Evolutionary conservation across 192 early-diverging fungal genomes (phyloP).

Genomic region (Geranomyces variabilis): DNA sequence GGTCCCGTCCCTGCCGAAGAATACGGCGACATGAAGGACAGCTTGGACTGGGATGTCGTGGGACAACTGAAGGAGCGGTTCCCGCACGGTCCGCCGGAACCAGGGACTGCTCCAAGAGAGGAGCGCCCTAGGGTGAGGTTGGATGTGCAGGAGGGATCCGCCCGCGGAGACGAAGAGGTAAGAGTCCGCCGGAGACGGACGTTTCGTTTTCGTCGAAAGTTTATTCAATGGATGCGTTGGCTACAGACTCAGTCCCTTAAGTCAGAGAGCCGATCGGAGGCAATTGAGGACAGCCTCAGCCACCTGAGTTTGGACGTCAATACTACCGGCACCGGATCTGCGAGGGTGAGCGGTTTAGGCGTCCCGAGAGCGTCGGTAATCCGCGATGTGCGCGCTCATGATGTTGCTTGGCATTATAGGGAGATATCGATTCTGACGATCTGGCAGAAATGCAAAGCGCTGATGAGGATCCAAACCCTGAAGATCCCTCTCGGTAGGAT

Average conservation of each 20-base stretch:
- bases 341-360: slow-evolving; percentile 51
- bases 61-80: slow-evolving; percentile 48
- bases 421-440: slow-evolving; percentile 3
- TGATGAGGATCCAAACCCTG: neutral
- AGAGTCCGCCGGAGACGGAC: neutral
- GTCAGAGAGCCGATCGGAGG: slow-evolving; percentile 16
- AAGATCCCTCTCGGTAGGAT: neutral
- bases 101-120: slow-evolving; percentile 12
- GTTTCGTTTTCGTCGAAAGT: neutral
- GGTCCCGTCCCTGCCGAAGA: slow-evolving; percentile 49
- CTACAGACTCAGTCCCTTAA: slow-evolving; percentile 5
- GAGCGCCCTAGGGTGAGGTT: slow-evolving; percentile 20
- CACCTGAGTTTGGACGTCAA: slow-evolving; percentile 78
- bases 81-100: slow-evolving; percentile 41
- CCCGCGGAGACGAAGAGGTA: slow-evolving; percentile 32
- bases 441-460: neutral
- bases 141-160: slow-evolving; percentile 33
- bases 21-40: slow-evolving; percentile 64
- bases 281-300: slow-evolving; percentile 62
- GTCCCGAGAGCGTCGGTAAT: neutral
- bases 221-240: neutral
- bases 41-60: slow-evolving; percentile 60
- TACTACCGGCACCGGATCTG: slow-evolving; percentile 76
- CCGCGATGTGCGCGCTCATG: neutral
- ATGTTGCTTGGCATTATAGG: neutral